These are phyloP conservation scores for Fusarium lyarnte DNA, from an alignment of 2,329 filamentous ascomycete species.

Conservation along the genomic window DNA sequence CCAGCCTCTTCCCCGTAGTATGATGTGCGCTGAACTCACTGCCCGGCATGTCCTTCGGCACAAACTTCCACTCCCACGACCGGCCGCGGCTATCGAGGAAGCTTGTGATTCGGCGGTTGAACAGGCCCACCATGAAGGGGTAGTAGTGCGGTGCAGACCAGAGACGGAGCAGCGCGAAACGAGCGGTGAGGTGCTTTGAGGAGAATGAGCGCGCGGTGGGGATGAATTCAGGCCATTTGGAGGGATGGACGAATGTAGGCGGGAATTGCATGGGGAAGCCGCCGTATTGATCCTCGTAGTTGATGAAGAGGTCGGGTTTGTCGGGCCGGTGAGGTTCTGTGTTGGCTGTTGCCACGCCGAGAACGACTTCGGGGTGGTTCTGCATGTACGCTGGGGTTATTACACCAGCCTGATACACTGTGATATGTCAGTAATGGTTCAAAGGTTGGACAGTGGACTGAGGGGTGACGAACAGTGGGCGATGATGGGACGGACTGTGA, in stretches of 20 bases:
- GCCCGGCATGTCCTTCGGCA: conserved; percentile 42
- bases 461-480: conserved; percentile 25
- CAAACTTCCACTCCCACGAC: conserved; percentile 43
- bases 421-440: conserved; percentile 1
- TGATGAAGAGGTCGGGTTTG: conserved; percentile 43
- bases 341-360: conserved; percentile 34
- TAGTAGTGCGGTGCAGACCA: conserved; percentile 46
- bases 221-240: conserved; percentile 37
- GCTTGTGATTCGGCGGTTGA: conserved; percentile 27
- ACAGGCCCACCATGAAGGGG: conserved; percentile 40
- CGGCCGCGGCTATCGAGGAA: conserved; percentile 42
- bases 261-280: conserved; percentile 19
- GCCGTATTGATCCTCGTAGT: conserved; percentile 38
- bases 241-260: conserved; percentile 16
- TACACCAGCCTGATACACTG: conserved; percentile 42
- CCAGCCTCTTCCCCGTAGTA: conserved; percentile 12
- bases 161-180: conserved; percentile 41
- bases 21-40: conserved; percentile 41
- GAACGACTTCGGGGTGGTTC: conserved; percentile 26
- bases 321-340: conserved; percentile 42
- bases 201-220: conserved; percentile 32
- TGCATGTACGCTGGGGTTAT: conserved; percentile 37
- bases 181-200: conserved; percentile 14
- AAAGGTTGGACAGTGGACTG: no score
- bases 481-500: conserved; percentile 40